Base-by-base conservation (phyloP, 495 filamentous ascomycete genomes). In the Annulohypoxylon nitens region DNA sequence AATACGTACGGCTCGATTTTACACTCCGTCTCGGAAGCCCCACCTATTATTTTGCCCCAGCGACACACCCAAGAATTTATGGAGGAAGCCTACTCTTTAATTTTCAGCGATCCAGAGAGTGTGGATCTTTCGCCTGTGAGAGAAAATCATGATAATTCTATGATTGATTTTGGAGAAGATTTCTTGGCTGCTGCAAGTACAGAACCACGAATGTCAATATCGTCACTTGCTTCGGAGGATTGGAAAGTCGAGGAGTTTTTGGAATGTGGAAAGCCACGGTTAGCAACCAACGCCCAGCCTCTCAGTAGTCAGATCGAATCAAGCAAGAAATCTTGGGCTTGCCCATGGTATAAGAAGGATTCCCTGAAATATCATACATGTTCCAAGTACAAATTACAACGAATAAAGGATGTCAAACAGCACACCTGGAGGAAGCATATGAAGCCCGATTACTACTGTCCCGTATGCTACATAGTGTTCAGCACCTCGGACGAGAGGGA, bases 321-420 rank as follows among this genome's bases (percentile, higher is more conserved):
- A 14, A 37, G 3, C 39, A 61, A 50, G 20, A 54, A 37, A 18
- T 55, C 3, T 26, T 60, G 47, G 18, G 73, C 73, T 5, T 75
- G 73, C 33, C 68, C 59, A 16, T 75, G 70, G 37, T 60, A 69
- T 53, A 75, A 75, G 16, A 71, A 39, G 11, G 45, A 75, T 39
- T 51, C 41, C 6, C 50, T 41, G 39, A 67, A 43, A 48, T 55
- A 75, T 36, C 57, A 54, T 43, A 18, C 47, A 18, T 75, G 73
- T 12, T 20, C 62, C 7, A 67, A 64, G 14, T 71, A 67, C 30
- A 67, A 59, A 1, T 53, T 75, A 3, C 63, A 48, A 8, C 73
- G 73, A 9, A 69, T 75, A 6, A 75, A 69, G 60, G 73, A 75
- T 18, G 68, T 75, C 14, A 75, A 75, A 51, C 73, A 75, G n/a